phyloP scores from a whole-genome alignment of 1,139 yeast genomes.

The Pichia sp. region DNA sequence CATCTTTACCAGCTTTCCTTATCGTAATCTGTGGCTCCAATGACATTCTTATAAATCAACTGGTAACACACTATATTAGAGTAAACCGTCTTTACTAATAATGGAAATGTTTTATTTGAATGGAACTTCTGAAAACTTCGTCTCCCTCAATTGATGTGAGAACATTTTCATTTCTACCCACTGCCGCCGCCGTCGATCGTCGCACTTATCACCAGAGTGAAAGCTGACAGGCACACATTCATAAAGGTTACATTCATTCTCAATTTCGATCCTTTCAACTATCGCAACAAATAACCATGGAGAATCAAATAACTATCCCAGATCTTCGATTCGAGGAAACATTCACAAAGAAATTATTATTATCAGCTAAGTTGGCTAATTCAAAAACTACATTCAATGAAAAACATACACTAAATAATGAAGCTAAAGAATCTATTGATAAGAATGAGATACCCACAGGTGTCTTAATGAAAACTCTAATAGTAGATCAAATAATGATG shows the following conservation, averaged over 20 bases:
- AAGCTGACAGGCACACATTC: too few relatives aligned
- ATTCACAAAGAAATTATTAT: conserved; percentile 42
- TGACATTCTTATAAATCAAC: conserved; percentile 11
- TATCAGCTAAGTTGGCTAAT: too few relatives aligned
- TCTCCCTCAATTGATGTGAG: too few relatives aligned
- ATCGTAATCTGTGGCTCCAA: conserved; percentile 77
- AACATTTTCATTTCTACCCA: neutral
- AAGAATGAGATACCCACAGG: conserved; percentile 15
- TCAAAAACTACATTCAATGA: too few relatives aligned
- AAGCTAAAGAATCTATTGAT: too few relatives aligned
- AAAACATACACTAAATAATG: too few relatives aligned
- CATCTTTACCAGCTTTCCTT: conserved; percentile 76
- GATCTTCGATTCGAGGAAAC: conserved; percentile 62
- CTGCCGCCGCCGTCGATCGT: neutral
- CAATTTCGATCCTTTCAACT: neutral
- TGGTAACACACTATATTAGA: too few relatives aligned
- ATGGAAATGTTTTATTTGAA: too few relatives aligned
- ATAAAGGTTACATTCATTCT: too few relatives aligned
- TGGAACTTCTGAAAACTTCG: too few relatives aligned
- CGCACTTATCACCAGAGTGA: too few relatives aligned
- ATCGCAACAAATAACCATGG: neutral
- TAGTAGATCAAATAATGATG: conserved; percentile 61
- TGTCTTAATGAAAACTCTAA: conserved; percentile 46
- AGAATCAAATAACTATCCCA: conserved; percentile 34
- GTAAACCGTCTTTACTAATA: neutral